These are phyloP conservation scores for Fonsecaea erecta DNA, from an alignment of 2,329 filamentous ascomycete genomes.

Conservation along the genomic window DNA sequence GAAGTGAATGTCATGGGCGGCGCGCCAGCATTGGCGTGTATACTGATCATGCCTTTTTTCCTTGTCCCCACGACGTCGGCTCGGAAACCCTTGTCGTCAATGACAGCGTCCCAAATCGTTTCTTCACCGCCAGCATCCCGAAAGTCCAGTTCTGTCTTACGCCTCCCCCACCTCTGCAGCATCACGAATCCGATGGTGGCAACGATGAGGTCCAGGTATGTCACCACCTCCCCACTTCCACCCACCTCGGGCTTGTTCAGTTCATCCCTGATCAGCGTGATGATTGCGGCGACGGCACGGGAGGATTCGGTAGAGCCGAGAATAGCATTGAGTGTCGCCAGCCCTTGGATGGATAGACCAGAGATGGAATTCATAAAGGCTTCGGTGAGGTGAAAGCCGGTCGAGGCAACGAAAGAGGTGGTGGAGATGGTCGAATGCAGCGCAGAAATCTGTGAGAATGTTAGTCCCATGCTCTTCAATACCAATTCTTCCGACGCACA, in stretches of 20 bases:
- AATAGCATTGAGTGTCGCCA: constrained; percentile 53
- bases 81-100: constrained; percentile 52
- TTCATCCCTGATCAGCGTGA: constrained; percentile 53
- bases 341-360: constrained; percentile 50
- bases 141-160: constrained; percentile 49
- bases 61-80: constrained; percentile 53
- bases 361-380: constrained; percentile 50
- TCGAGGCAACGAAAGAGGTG: constrained; percentile 53
- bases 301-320: constrained; percentile 56
- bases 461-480: constrained; percentile 12
- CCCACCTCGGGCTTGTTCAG: constrained; percentile 46
- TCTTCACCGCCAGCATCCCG: constrained; percentile 46
- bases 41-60: constrained; percentile 41
- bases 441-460: constrained; percentile 44
- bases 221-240: constrained; percentile 46
- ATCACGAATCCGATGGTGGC: constrained; percentile 53
- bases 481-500: constrained; percentile 41
- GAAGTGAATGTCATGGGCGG: constrained; percentile 58
- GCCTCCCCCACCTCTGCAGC: constrained; percentile 53
- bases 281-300: constrained; percentile 53
- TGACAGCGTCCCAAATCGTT: constrained; percentile 54
- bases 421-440: constrained; percentile 53
- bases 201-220: constrained; percentile 50
- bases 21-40: constrained; percentile 49
- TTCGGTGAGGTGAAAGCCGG: constrained; percentile 53